Percentiles rank a stretch among this genome's conserved stretches.
These are phyloP conservation scores for Aegilops speltoides DNA, from an alignment of 176 grass and related monocot genomes.

Conservation along the genomic window DNA sequence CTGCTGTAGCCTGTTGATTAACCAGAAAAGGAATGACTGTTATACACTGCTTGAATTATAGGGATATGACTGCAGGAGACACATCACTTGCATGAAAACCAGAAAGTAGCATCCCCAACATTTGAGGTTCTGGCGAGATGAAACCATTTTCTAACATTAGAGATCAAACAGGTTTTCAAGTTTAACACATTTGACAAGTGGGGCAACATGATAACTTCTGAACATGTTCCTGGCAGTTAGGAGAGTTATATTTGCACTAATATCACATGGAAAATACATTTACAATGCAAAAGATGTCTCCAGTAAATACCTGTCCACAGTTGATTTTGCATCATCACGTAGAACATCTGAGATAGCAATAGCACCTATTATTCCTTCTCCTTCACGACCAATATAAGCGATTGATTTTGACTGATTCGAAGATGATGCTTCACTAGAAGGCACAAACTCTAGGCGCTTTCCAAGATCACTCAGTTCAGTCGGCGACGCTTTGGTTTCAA, in stretches of 20 bases:
- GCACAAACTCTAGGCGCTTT: constrained; percentile 45
- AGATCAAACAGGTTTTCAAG: not conserved
- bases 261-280: constrained; percentile 13
- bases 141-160: not conserved
- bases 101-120: constrained; percentile 6
- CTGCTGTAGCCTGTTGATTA: constrained; percentile 55
- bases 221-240: not conserved
- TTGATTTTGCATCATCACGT: constrained; percentile 70
- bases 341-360: constrained; percentile 92
- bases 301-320: constrained; percentile 64
- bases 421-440: constrained; percentile 45
- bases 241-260: not conserved
- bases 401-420: constrained; percentile 80
- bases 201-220: not conserved
- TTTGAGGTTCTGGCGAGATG: not conserved
- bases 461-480: constrained; percentile 58
- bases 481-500: constrained; percentile 55
- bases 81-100: constrained; percentile 7
- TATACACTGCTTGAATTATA: constrained; percentile 7
- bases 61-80: constrained; percentile 1
- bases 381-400: constrained; percentile 78
- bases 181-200: not conserved
- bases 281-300: constrained; percentile 17
- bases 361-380: constrained; percentile 92
- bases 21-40: constrained; percentile 32